Evolutionary conservation across 2,329 filamentous ascomycete genomes (phyloP).

Genomic region (Aspergillus unguis): DNA sequence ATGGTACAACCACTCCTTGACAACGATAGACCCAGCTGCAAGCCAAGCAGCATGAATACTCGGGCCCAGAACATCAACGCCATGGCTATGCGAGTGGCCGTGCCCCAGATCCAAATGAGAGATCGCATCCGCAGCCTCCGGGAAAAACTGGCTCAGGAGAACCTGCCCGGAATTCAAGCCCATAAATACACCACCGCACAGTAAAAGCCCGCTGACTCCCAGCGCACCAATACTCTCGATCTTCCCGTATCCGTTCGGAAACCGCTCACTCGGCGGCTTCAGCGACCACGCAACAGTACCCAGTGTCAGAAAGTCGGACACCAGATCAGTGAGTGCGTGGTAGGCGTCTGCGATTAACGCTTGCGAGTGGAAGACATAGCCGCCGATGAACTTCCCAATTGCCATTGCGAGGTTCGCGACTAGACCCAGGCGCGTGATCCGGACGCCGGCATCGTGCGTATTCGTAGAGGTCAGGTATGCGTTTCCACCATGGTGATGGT

Average conservation of each 20-base stretch:
- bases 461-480: constrained; percentile 75
- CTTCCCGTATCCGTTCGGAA: constrained; percentile 92
- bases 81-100: constrained; percentile 57
- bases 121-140: constrained; percentile 58
- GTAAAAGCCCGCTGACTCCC: constrained; percentile 85
- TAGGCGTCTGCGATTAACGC: constrained; percentile 90
- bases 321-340: constrained; percentile 91
- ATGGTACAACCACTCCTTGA: constrained; percentile 97
- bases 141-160: constrained; percentile 69
- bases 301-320: constrained; percentile 90
- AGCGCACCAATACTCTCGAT: constrained; percentile 93
- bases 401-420: constrained; percentile 93
- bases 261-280: constrained; percentile 75
- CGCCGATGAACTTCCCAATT: constrained; percentile 84
- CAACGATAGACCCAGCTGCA: constrained; percentile 78
- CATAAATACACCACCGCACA: constrained; percentile 89
- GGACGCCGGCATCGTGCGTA: constrained; percentile 87
- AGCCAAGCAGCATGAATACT: constrained; percentile 95
- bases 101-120: constrained; percentile 48
- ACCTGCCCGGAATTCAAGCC: constrained; percentile 70
- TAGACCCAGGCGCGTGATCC: constrained; percentile 85
- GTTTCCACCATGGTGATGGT: constrained; percentile 75
- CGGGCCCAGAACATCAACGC: constrained; percentile 57
- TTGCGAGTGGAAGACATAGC: constrained; percentile 92
- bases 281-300: constrained; percentile 93